A percentile compares a stretch with the other conserved stretches of the same genome.
Conservation (phyloP, 495 filamentous ascomycete species). For the Xylaria venustula region DNA sequence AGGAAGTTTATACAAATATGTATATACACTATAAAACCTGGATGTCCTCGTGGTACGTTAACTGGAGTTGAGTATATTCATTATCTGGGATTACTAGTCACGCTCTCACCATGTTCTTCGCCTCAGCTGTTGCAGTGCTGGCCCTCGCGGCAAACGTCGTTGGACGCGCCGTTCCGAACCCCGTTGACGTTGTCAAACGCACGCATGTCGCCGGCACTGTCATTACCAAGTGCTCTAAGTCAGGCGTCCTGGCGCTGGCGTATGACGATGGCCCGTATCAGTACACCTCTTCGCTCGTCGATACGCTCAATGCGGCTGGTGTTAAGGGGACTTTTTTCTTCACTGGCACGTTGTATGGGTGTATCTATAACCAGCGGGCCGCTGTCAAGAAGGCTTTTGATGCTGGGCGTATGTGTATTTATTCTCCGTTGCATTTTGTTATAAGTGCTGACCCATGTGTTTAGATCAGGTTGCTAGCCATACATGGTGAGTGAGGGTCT, state of each 20-base stretch:
- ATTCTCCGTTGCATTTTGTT: neutral
- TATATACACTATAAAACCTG: too few species aligned
- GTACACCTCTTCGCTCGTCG: conserved; percentile 30
- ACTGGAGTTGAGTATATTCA: too few species aligned
- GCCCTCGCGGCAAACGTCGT: conserved; percentile 30
- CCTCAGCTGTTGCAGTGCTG: conserved; percentile 23
- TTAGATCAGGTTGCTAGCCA: conserved; percentile 50
- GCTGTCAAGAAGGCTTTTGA: conserved; percentile 51
- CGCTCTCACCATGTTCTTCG: conserved; percentile 35
- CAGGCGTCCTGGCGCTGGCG: conserved; percentile 50
- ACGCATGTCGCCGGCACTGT: conserved; percentile 37
- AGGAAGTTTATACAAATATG: neutral
- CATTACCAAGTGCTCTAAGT: conserved; percentile 40
- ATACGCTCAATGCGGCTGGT: conserved; percentile 32
- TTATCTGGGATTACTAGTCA: too few species aligned
- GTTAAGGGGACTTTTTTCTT: conserved; percentile 55
- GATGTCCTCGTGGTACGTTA: too few species aligned
- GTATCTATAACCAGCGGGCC: conserved; percentile 50
- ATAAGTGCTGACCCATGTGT: too few species aligned
- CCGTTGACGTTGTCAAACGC: conserved; percentile 37
- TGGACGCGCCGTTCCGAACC: conserved; percentile 32
- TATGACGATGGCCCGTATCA: conserved; percentile 74
- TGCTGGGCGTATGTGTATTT: conserved; percentile 30
- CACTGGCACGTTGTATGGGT: conserved; percentile 56
- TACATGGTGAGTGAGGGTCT: conserved; percentile 48